Percentiles rank a stretch among this genome's conserved stretches.
Conservation (phyloP, 1,284 basidiomycete species). For the Tilletia walkeri region DNA sequence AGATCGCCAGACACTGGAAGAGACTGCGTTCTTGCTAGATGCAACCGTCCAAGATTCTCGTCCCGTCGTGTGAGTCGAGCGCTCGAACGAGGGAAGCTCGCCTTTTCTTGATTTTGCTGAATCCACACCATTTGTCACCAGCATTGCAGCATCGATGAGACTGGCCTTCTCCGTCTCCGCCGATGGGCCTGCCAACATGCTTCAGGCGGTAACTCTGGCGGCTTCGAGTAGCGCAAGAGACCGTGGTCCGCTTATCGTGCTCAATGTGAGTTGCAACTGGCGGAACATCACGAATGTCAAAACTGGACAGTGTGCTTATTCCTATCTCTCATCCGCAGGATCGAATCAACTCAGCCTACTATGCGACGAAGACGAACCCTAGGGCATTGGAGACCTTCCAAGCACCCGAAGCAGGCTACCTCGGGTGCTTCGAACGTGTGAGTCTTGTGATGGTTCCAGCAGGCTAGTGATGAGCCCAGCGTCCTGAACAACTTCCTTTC, state of each 20-base stretch:
- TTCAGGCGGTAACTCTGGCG: conserved; percentile 46
- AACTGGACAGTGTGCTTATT: conserved; percentile 37
- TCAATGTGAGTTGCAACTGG: not conserved
- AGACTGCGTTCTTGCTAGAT: conserved; percentile 48
- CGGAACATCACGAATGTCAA: conserved; percentile 28
- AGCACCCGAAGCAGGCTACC: conserved; percentile 46
- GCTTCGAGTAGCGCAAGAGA: conserved; percentile 32
- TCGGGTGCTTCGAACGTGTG: conserved; percentile 27
- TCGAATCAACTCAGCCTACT: conserved; percentile 48
- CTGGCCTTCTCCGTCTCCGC: conserved; percentile 49
- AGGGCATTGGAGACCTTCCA: conserved; percentile 52
- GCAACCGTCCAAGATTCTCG: conserved; percentile 38
- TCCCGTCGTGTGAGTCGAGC: conserved; percentile 54
- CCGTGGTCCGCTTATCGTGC: conserved; percentile 31
- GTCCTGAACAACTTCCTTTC: not conserved
- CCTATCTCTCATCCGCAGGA: conserved; percentile 34
- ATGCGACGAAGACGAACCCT: conserved; percentile 48
- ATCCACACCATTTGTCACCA: not conserved
- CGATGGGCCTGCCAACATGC: conserved; percentile 53
- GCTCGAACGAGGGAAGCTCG: not conserved
- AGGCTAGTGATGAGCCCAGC: not conserved
- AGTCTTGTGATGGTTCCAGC: not conserved
- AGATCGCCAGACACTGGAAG: conserved; percentile 42
- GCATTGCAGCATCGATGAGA: conserved; percentile 42
- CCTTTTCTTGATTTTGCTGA: not conserved